Percentiles rank a stretch among this genome's conserved stretches.
phyloP scores from a whole-genome alignment of 2,329 filamentous ascomycete species.

The Ramularia collo-cygni region DNA sequence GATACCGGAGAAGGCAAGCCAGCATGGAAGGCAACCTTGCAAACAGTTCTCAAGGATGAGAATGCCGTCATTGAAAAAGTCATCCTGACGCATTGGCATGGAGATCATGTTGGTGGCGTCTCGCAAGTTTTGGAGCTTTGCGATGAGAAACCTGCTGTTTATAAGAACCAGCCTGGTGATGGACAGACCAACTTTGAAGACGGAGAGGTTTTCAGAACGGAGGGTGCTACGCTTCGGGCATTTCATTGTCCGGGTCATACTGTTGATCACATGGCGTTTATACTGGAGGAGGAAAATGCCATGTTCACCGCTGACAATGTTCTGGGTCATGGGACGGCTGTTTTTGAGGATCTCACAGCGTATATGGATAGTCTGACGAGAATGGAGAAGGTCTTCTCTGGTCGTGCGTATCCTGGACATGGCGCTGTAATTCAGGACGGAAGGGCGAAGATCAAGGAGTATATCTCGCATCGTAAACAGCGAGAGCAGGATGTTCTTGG shows the following conservation, averaged over 20 bases:
- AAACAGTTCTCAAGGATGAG: slow-evolving; percentile 58
- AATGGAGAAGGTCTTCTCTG: slow-evolving; percentile 53
- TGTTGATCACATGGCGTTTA: slow-evolving; percentile 67
- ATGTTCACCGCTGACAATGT: slow-evolving; percentile 90
- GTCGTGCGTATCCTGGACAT: slow-evolving; percentile 79
- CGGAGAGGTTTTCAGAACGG: slow-evolving; percentile 48
- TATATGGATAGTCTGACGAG: slow-evolving; percentile 64
- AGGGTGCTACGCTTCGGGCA: slow-evolving; percentile 61
- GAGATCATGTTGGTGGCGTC: slow-evolving; percentile 75
- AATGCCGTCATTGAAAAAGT: slow-evolving; percentile 60
- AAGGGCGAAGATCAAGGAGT: slow-evolving; percentile 65
- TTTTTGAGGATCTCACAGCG: slow-evolving; percentile 67
- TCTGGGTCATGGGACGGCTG: slow-evolving; percentile 70
- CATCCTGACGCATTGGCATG: slow-evolving; percentile 88
- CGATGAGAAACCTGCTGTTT: slow-evolving; percentile 17
- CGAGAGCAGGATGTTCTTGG: slow-evolving; percentile 72
- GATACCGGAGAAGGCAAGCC: slow-evolving; percentile 82
- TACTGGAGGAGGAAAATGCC: slow-evolving; percentile 68
- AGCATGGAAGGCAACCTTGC: slow-evolving; percentile 63
- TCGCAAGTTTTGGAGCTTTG: slow-evolving; percentile 55
- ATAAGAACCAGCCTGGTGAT: slow-evolving; percentile 13
- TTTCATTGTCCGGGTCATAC: slow-evolving; percentile 70
- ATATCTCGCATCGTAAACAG: slow-evolving; percentile 72
- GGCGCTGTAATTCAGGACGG: slow-evolving; percentile 72
- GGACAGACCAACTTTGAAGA: slow-evolving; percentile 50